Conservation (phyloP, 805 yeast genomes). For the Yamadazyma nakazawae region DNA sequence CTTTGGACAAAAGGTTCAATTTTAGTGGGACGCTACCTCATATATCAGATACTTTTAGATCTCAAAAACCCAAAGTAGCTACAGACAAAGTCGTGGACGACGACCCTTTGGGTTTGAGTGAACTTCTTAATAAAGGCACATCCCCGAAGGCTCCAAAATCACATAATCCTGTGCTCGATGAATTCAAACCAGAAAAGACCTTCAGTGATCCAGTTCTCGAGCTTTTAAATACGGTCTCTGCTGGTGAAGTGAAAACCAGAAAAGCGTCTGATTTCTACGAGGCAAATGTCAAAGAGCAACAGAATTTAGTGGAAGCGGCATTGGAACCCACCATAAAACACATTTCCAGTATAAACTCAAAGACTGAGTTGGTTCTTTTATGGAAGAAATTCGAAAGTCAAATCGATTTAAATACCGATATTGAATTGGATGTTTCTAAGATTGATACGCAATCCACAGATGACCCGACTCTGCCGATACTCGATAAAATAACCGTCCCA, state of each 20-base stretch:
- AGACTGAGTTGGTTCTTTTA: not conserved
- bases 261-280: not conserved
- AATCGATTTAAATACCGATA: not conserved
- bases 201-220: not conserved
- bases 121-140: not conserved
- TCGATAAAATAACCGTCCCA: conserved; percentile 36
- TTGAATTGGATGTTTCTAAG: not conserved
- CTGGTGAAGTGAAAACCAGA: not conserved
- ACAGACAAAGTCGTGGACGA: not conserved
- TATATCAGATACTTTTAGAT: not conserved
- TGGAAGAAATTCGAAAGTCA: not conserved
- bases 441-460: not conserved
- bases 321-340: conserved; percentile 3
- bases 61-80: not conserved
- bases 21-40: not conserved
- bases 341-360: not conserved
- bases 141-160: not conserved
- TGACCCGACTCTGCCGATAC: conserved; percentile 17
- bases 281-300: not conserved
- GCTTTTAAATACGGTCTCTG: not conserved
- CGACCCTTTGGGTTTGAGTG: not conserved
- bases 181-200: not conserved
- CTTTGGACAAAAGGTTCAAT: not conserved
- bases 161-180: not conserved
- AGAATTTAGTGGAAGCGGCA: not conserved